Base-by-base conservation (phyloP, 2,329 filamentous ascomycete species). In the Alternaria infectoria region DNA sequence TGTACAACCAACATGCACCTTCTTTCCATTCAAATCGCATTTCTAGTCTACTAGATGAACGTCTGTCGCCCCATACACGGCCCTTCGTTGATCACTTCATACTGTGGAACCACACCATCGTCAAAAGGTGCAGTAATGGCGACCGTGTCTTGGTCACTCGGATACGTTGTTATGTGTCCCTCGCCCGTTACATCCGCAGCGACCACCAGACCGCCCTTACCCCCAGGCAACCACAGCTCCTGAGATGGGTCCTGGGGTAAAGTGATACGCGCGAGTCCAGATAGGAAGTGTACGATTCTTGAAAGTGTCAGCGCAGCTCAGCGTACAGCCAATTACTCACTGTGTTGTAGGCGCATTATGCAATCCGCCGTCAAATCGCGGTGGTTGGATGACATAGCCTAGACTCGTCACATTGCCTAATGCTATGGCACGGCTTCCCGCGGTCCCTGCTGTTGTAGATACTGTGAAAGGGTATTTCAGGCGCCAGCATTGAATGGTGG, bases 401-500 rank as follows among this genome's bases (percentile, higher is more conserved):
- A 74, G 62, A 28, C 75, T 68, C 9, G 70, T 71, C 15, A 64
- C 63, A 51, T 74, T 74, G 47, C 59, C 55, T 44, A 79, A 60
- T 2, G 62, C 67, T 17, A 69, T 65, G 1, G 64, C 65, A 28
- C 69, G 56, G 5, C 74, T 68, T 30, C 75, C 75, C 12, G 36
- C 36, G 17, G 70, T 70, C 25, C 78, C 78, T 13, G 75, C 75
- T 9, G 67, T 65, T 2, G 72, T 68, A 3, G 77, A 74, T 4
- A 64, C 52, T 5, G 57, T 43, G 62, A 80, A 72, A 4, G 77
- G 75, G 5, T 60, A 58, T 25, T 49, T 66, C 52, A 80, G 72
- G 21, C 73, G 65, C 77, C 77, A 80, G 66, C 77, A 81, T 64
- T 80, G 71, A 36, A 80, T 70, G 6, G 65, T 67, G 8, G 78